A percentile compares a stretch with the other conserved stretches of the same genome.
phyloP scores from a whole-genome alignment of 768 basidiomycete genomes.

The Collybia sp. region DNA sequence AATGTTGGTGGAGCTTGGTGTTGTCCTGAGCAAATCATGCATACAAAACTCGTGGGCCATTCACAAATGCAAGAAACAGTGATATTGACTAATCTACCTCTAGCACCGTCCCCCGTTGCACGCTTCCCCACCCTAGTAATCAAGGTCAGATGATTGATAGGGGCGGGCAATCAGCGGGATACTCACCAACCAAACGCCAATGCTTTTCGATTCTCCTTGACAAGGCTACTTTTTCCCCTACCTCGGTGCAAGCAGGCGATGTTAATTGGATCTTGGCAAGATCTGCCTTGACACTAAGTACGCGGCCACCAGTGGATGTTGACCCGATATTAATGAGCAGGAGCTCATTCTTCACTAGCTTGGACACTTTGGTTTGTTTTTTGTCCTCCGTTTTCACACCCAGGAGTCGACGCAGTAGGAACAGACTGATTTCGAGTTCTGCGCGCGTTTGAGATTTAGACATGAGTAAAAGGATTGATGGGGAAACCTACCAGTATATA shows the following conservation, averaged over 20 bases:
- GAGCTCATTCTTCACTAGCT: constrained; percentile 87
- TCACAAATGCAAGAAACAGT: constrained; percentile 3
- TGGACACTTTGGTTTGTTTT: constrained; percentile 95
- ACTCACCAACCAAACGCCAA: constrained; percentile 93
- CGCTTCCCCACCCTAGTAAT: constrained; percentile 62
- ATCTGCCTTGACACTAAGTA: constrained; percentile 91
- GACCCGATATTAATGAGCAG: constrained; percentile 97
- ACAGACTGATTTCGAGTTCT: constrained; percentile 92
- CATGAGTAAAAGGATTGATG: not conserved
- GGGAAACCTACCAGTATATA: constrained; percentile 69
- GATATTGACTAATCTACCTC: constrained; percentile 58
- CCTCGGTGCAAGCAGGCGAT: constrained; percentile 92
- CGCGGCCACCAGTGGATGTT: constrained; percentile 94
- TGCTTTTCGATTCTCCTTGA: constrained; percentile 96
- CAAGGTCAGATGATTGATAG: not conserved
- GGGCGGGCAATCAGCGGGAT: not conserved
- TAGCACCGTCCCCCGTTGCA: constrained; percentile 78
- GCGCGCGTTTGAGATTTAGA: constrained; percentile 1
- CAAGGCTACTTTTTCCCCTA: constrained; percentile 96
- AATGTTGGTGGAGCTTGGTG: too few relatives aligned
- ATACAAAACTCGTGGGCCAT: too few relatives aligned
- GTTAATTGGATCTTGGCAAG: constrained; percentile 93
- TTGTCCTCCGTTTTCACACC: constrained; percentile 99
- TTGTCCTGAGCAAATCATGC: too few relatives aligned
- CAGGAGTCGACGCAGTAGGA: constrained; percentile 92